These are phyloP conservation scores for Diutina mesorugosa DNA, from an alignment of 1,139 yeast species.

Conservation along the genomic window DNA sequence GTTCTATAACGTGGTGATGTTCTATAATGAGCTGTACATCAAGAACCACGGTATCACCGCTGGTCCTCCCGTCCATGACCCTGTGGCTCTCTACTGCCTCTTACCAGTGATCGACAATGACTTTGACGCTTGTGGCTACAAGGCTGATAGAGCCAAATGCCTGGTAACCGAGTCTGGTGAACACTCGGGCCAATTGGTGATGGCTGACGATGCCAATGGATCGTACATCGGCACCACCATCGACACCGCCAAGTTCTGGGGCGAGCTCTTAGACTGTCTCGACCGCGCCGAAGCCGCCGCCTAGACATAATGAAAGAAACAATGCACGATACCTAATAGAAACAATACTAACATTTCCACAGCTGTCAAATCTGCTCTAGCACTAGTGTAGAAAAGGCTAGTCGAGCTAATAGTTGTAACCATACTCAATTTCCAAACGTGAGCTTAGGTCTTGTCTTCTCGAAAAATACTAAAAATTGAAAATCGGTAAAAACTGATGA, in stretches of 20 bases:
- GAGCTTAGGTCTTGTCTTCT: too few relatives aligned
- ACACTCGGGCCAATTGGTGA: not conserved
- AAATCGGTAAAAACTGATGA: too few relatives aligned
- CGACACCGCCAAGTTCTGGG: not conserved
- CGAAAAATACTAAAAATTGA: too few relatives aligned
- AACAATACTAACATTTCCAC: too few relatives aligned
- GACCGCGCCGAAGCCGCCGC: not conserved
- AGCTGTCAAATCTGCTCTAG: too few relatives aligned
- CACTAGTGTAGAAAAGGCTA: too few relatives aligned
- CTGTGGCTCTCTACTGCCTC: conserved; percentile 53
- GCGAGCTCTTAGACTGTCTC: not conserved
- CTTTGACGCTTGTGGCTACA: not conserved
- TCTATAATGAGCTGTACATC: conserved; percentile 29
- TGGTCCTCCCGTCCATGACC: conserved; percentile 82
- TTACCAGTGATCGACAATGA: conserved; percentile 25
- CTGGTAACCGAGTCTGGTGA: not conserved
- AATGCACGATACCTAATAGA: not conserved
- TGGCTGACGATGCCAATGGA: not conserved
- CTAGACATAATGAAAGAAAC: not conserved
- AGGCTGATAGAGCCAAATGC: not conserved
- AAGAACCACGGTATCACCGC: conserved; percentile 24
- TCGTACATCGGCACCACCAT: not conserved
- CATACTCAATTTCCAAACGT: too few relatives aligned
- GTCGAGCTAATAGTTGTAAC: too few relatives aligned
- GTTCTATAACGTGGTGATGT: conserved; percentile 44